Evolutionary conservation across 768 basidiomycete species (phyloP), one percentile per base, ranked within the genome.

Genomic region (Chalciporus piperatus): DNA sequence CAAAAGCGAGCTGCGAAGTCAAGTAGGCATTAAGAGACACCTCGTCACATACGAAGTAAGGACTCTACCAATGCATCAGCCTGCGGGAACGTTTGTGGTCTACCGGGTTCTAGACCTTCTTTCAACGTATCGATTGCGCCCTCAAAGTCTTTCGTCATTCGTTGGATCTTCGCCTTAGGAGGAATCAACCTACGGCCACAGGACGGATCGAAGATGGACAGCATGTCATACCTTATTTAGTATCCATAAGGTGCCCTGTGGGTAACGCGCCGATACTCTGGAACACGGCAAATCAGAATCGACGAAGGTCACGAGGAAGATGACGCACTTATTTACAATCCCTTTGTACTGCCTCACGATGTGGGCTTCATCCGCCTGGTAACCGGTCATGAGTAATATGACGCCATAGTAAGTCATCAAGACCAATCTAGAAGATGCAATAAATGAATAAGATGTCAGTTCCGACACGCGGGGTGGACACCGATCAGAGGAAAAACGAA

Each of bases 401-500:
- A 84, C 76, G 23, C 89, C 85, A 47, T 87, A 74, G 61, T 90
- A 91, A 3, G 87, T 86, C 87, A 92, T 91, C 8, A 92, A 68
- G 0, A 87, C 79, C n/a, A 92, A 71, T 13, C 86, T 87, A 49
- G 16, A 38, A 20, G 42, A 9, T 42, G 35, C 20, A n/a, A 10
- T n/a, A 25, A 27, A 59, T 42, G 42, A 22, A 27, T 54, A 33
- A 47, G 45, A 35, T 16, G 17, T 43, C 19, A 27, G 25, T 22
- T 22, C 22, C 22, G 19, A 50, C 23, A 10, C 22, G 35, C 3
- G n/a, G 20, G 22, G 22, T 35, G 13, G 45, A 14, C 41, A 41
- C n/a, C n/a, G n/a, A n/a, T n/a, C n/a, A n/a, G n/a, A n/a, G n/a
- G n/a, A n/a, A n/a, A n/a, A n/a, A n/a, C 81, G 32, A 53, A 87